phyloP scores from a whole-genome alignment of 2,329 filamentous ascomycete species.

The Dactylellina parvicollis region DNA sequence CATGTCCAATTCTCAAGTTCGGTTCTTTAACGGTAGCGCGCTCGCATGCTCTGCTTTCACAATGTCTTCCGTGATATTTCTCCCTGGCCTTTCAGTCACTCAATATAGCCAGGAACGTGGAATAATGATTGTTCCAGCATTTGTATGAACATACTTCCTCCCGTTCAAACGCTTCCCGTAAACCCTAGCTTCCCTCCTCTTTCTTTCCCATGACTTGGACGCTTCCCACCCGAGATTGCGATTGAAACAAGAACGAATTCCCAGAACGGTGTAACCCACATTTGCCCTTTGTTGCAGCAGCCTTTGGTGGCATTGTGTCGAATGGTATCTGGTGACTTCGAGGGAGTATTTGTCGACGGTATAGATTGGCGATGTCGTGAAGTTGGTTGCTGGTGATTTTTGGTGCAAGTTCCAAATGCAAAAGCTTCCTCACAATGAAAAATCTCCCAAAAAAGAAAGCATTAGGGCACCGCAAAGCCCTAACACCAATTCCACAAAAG shows the following conservation, averaged over 20 bases:
- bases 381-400: constrained; percentile 46
- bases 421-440: constrained; percentile 34
- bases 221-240: constrained; percentile 44
- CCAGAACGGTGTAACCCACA: constrained; percentile 25
- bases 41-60: no score
- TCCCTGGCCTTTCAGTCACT: no score
- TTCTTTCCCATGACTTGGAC: background rate
- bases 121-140: no score
- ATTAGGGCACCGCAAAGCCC: constrained; percentile 44
- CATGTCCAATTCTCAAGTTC: background rate
- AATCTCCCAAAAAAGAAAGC: constrained; percentile 40
- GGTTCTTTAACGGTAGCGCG: no score
- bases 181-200: background rate
- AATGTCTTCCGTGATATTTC: no score
- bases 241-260: constrained; percentile 15
- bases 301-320: constrained; percentile 54
- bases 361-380: constrained; percentile 48
- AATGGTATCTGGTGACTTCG: constrained; percentile 23
- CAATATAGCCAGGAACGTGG: no score
- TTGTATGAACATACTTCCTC: no score
- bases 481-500: constrained; percentile 15
- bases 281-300: constrained; percentile 49
- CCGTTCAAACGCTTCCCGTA: background rate
- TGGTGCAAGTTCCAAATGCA: constrained; percentile 33
- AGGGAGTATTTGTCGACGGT: constrained; percentile 39